These are phyloP conservation scores for Nepenthes gracilis DNA, from an alignment of 148 eudicot genomes.

Conservation along the genomic window DNA sequence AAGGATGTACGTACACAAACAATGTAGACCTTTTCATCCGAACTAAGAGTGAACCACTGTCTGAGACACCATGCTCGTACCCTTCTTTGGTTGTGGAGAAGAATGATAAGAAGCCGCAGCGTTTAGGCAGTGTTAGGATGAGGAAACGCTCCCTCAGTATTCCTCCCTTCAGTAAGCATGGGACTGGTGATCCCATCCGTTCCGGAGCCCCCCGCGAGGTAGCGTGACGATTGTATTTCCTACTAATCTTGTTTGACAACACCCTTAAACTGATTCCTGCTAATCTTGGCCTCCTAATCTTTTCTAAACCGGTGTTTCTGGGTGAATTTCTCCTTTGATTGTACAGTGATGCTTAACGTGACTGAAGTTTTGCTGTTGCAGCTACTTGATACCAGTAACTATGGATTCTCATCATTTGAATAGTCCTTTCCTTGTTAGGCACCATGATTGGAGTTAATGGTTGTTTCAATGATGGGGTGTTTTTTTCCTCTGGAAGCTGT, in stretches of 20 bases:
- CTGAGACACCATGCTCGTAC: conserved; percentile 18
- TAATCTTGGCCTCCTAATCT: no score
- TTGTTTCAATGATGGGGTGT: no score
- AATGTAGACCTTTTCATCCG: conserved; percentile 40
- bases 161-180: conserved; percentile 34
- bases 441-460: no score
- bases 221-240: conserved; percentile 1
- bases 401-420: no score
- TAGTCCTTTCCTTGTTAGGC: no score
- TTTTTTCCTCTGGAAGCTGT: no score
- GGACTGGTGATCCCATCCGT: conserved; percentile 14
- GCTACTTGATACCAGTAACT: no score
- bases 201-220: conserved; percentile 8
- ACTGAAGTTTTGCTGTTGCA: no score
- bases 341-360: no score
- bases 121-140: conserved; percentile 17
- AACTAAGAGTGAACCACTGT: conserved; percentile 34
- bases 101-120: conserved; percentile 22
- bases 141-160: conserved; percentile 61
- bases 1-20: conserved; percentile 16
- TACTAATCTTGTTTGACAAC: not conserved
- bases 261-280: not conserved
- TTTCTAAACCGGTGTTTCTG: no score
- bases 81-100: conserved; percentile 17
- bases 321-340: no score